phyloP scores from a whole-genome alignment of 257 asterid species.

The Capsicum rhomboideum region DNA sequence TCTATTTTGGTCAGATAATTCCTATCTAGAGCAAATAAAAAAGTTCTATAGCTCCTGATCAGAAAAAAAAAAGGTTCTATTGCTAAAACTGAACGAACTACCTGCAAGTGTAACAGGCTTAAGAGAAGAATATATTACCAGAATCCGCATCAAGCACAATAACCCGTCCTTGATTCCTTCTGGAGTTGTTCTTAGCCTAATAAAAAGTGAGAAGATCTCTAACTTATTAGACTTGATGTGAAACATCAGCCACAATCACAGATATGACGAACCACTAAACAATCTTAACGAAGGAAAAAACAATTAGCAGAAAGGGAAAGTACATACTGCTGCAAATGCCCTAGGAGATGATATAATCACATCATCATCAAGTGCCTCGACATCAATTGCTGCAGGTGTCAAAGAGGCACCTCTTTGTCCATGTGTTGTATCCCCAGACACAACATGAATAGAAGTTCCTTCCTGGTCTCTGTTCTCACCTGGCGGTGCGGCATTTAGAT shows the following conservation, averaged over 20 bases:
- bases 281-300: neutral
- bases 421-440: neutral
- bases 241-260: neutral
- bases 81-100: neutral
- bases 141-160: slow-evolving; percentile 64
- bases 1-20: neutral
- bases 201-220: slow-evolving; percentile 7
- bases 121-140: slow-evolving; percentile 30
- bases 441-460: slow-evolving; percentile 10
- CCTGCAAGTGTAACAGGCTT: neutral
- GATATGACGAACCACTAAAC: neutral
- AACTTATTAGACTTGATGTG: slow-evolving; percentile 1
- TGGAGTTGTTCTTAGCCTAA: slow-evolving; percentile 69
- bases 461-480: slow-evolving; percentile 17
- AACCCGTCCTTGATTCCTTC: slow-evolving; percentile 41
- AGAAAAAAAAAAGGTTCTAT: neutral
- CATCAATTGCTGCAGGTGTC: slow-evolving; percentile 27
- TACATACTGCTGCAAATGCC: slow-evolving; percentile 29
- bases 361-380: slow-evolving; percentile 37
- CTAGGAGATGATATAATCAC: slow-evolving; percentile 34
- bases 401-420: neutral
- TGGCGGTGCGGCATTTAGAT: slow-evolving; percentile 24
- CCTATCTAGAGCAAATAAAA: neutral
- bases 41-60: neutral
- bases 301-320: neutral